A percentile compares a stretch with the other conserved stretches of the same genome.
These are phyloP conservation scores for Tolypocladium tropicale DNA, from an alignment of 2,329 filamentous ascomycete species.

Conservation along the genomic window DNA sequence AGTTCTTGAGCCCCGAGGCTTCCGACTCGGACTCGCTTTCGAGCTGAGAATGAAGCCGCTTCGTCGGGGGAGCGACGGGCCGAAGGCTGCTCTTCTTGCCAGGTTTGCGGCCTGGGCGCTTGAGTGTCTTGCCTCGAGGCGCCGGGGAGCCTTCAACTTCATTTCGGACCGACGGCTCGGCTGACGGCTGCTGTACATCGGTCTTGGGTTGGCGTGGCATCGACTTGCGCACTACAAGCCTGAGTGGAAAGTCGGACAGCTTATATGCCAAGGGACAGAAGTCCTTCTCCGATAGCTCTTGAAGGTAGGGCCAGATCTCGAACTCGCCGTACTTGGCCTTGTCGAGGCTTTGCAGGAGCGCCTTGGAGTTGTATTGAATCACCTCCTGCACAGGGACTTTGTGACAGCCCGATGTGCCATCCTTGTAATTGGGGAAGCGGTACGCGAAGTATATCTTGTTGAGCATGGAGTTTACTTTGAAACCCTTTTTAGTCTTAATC, in stretches of 20 bases:
- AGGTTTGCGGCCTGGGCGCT: conserved; percentile 20
- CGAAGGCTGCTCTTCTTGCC: conserved; percentile 35
- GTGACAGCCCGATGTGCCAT: conserved; percentile 20
- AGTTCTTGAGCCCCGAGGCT: conserved; percentile 22
- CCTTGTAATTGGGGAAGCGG: conserved; percentile 17
- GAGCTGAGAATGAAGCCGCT: conserved; percentile 29
- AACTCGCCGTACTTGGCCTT: conserved; percentile 20
- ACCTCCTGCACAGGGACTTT: conserved; percentile 31
- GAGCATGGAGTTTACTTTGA: conserved; percentile 11
- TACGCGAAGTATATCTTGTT: conserved; percentile 22
- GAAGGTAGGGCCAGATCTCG: conserved; percentile 23
- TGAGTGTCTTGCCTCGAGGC: conserved; percentile 17
- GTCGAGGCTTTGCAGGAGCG: conserved; percentile 26
- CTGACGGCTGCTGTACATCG: neutral
- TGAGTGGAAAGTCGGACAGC: conserved; percentile 17
- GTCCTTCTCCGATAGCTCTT: conserved; percentile 13
- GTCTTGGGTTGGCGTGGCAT: conserved; percentile 2
- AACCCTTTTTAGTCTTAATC: conserved; percentile 9
- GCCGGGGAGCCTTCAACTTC: conserved; percentile 9
- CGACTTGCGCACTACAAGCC: conserved; percentile 12
- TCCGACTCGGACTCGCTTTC: conserved; percentile 28
- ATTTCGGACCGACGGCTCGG: neutral
- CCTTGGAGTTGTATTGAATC: conserved; percentile 31
- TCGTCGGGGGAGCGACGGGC: conserved; percentile 29
- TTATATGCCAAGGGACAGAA: conserved; percentile 18